Evolutionary conservation across 441 rosid genomes (phyloP), one percentile per base, ranked within the genome.

Genomic region (Erodium texanum): DNA sequence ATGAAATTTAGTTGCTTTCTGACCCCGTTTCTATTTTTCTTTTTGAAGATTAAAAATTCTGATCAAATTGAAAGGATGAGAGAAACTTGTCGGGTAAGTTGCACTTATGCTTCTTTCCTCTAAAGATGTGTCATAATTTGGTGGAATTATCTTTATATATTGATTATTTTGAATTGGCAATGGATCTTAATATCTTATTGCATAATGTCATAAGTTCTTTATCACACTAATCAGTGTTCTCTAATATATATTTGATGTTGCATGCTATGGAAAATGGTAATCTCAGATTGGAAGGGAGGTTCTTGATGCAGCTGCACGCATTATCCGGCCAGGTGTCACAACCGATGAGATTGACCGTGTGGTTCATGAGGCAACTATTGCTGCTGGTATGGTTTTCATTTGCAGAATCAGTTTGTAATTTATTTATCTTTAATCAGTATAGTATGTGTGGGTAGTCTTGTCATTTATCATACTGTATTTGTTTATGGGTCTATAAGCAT

Each of bases 311-410:
- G 98, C 89, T 20, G 97, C 97, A 64, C 81, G 81, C 62, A 64
- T 84, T 29, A 84, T 91, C 80, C 75, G 75, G 71, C 92, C 97
- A 45, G 97, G 97, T 64, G 89, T 93, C 64, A 93, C 95, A 58
- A 91, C 98, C 20, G 97, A 93, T 84, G 97, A 91, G 84, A 88
- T 93, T 80, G 97, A 93, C 85, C 82, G 82, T 59, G 96, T 87
- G 67, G 96, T 88, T 76, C 97, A 93, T 62, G 98, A 91, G 73
- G 88, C 90, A 68, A 89, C 96, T 70, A 73, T 90, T 68, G 85
- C 90, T 64, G 89, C 89, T 68, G 99, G 99, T 93, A 79, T 70
- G n/a, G 78, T 73, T 32, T 41, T 65, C 11, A 34, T 48, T 7
- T 41, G 24, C 34, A 16, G 22, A 58, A 58, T 58, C 22, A 20